These are phyloP conservation scores for Podospora sp. DNA, from an alignment of 495 filamentous ascomycete species.

Conservation along the genomic window DNA sequence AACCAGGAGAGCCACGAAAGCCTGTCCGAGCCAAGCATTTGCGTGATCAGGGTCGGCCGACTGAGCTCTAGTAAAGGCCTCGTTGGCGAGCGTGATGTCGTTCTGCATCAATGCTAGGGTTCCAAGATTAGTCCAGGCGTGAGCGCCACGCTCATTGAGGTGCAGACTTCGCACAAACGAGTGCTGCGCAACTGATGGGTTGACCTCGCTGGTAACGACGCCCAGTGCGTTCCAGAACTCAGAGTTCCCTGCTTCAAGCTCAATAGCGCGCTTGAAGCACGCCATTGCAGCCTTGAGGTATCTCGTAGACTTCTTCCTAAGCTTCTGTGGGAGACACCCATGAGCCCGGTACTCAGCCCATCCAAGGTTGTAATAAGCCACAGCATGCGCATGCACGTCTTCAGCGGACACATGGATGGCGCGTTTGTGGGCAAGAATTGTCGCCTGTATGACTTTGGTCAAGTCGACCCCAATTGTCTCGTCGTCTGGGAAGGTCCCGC, in stretches of 20 bases:
- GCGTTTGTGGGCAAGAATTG: constrained; percentile 84
- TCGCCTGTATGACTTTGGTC: constrained; percentile 59
- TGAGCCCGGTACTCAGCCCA: constrained; percentile 89
- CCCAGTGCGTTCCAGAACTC: constrained; percentile 99
- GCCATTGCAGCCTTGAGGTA: constrained; percentile 81
- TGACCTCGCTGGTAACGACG: constrained; percentile 81
- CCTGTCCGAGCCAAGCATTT: constrained; percentile 92
- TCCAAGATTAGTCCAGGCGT: constrained; percentile 88
- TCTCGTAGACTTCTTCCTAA: constrained; percentile 56
- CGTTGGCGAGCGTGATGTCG: constrained; percentile 79
- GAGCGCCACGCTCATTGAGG: constrained; percentile 83
- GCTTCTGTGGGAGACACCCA: constrained; percentile 53
- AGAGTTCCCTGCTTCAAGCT: constrained; percentile 89
- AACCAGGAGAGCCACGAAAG: constrained; percentile 74
- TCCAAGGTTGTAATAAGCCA: constrained; percentile 95
- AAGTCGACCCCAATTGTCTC: constrained; percentile 54
- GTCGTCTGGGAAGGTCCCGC: constrained; percentile 46
- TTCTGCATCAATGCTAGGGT: constrained; percentile 82
- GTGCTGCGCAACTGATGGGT: constrained; percentile 88
- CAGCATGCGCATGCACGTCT: constrained; percentile 88
- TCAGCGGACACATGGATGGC: constrained; percentile 71
- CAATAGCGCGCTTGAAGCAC: constrained; percentile 96
- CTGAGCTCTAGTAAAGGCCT: constrained; percentile 87
- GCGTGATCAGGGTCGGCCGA: constrained; percentile 92
- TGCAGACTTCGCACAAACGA: constrained; percentile 89